A percentile compares a stretch with the other conserved stretches of the same genome.
These are phyloP conservation scores for Auriscalpium microsporum DNA, from an alignment of 768 basidiomycete species.

Conservation along the genomic window DNA sequence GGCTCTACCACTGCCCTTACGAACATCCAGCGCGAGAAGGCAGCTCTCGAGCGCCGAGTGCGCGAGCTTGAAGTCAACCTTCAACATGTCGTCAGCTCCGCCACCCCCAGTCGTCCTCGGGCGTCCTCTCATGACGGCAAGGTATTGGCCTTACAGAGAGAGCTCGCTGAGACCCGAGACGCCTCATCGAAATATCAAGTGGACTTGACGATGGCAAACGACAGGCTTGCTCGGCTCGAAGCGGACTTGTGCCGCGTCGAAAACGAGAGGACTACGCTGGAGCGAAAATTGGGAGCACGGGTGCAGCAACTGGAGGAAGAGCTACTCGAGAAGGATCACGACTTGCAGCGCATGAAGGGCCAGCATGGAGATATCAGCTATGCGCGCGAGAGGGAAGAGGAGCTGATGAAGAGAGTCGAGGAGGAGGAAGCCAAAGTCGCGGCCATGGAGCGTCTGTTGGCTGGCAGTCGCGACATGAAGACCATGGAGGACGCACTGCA, in stretches of 20 bases:
- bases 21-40: conserved; percentile 48
- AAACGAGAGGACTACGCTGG: conserved; percentile 51
- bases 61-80: conserved; percentile 45
- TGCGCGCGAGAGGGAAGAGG: conserved; percentile 46
- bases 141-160: conserved; percentile 44
- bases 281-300: conserved; percentile 37
- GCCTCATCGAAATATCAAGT: conserved; percentile 36
- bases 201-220: conserved; percentile 33
- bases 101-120: conserved; percentile 31
- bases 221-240: conserved; percentile 42
- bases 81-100: conserved; percentile 26
- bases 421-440: conserved; percentile 63
- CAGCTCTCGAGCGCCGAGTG: conserved; percentile 45
- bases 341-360: conserved; percentile 38
- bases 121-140: conserved; percentile 51
- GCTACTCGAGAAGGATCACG: conserved; percentile 53
- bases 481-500: conserved; percentile 25
- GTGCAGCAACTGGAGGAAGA: conserved; percentile 34
- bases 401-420: conserved; percentile 56
- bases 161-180: conserved; percentile 40
- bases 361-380: conserved; percentile 26
- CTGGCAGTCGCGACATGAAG: conserved; percentile 31
- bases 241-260: conserved; percentile 41
- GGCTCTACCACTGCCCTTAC: conserved; percentile 3
- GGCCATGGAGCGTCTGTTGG: conserved; percentile 43